Base-by-base conservation (phyloP, 2,329 filamentous ascomycete species). In the Penicillium sp. region DNA sequence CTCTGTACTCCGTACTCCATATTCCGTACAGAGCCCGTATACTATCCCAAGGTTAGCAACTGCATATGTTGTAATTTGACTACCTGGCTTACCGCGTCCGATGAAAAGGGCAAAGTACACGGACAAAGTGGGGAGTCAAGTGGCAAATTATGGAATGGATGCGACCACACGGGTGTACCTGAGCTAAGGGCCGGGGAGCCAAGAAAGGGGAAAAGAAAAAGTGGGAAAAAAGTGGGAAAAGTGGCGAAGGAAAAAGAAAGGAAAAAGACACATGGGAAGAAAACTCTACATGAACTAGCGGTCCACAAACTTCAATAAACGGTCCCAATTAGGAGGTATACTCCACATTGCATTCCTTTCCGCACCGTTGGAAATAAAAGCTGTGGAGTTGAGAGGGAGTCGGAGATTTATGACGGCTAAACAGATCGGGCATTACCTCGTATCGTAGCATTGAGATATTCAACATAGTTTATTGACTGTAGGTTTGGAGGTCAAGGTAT, bases 221-320 rank as follows among this genome's bases (percentile, higher is more conserved):
- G 25, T 27, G 25, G 25, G 25, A 27, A 27, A 27, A 27, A 15
- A 48, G 57, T 57, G 59, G 59, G 51, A 60, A 57, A 34, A 42
- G 47, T 49, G 37, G 46, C 35, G 25, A 39, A 38, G 39, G 39
- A 31, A 27, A 27, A 42, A 48, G 32, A 34, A 46, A 42, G 39
- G 27, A 48, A 61, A 57, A 40, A 52, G 46, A 56, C 59, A 64
- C 55, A 63, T 61, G 58, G 58, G 52, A 60, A 48, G 45, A 56
- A 54, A 58, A 57, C 60, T 53, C 45, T 48, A 52, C 38, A 46
- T 53, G 50, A 56, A 60, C 62, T 63, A 63, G 57, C 39, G 48
- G 42, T 41, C 41, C 51, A 40, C 57, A 57, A 60, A 63, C 59
- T 64, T 61, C 60, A 64, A 62, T 63, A 65, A 62, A 59, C 35